Conservation (phyloP, 345 rosid species). For the Ceriops decandra region DNA sequence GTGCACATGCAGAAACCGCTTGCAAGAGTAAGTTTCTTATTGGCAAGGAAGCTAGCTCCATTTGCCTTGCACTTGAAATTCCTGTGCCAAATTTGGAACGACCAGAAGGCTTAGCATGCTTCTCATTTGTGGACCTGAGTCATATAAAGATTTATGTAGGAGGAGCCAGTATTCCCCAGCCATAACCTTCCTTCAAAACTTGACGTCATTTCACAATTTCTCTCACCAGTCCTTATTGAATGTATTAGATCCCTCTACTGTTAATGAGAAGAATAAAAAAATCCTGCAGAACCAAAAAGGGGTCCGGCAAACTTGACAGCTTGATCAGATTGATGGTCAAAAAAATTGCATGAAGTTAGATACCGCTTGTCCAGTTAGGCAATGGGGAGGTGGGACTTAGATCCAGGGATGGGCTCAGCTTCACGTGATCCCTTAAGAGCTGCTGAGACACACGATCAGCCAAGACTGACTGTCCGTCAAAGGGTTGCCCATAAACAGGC, state of each 20-base stretch:
- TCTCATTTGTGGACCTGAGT: not conserved
- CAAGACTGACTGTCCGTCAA: slow-evolving; percentile 50
- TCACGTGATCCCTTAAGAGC: slow-evolving; percentile 48
- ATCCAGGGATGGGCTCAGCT: slow-evolving; percentile 39
- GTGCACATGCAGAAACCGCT: slow-evolving; percentile 8
- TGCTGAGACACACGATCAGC: slow-evolving; percentile 55
- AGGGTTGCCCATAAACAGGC: slow-evolving; percentile 28
- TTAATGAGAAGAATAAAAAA: slow-evolving; percentile 17
- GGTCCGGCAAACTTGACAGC: slow-evolving; percentile 14
- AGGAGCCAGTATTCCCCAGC: not conserved
- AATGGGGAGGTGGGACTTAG: slow-evolving; percentile 42
- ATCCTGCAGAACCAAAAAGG: slow-evolving; percentile 17
- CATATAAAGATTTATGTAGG: not conserved
- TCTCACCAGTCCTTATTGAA: slow-evolving; percentile 10
- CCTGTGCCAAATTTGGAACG: not conserved
- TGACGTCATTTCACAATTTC: slow-evolving; percentile 21
- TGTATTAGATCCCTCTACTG: slow-evolving; percentile 20
- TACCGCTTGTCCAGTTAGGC: slow-evolving; percentile 30
- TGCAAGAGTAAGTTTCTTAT: not conserved
- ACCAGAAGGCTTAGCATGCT: not conserved
- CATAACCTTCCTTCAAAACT: not conserved
- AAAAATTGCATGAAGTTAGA: slow-evolving; percentile 17
- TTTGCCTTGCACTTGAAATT: not conserved
- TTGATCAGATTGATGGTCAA: slow-evolving; percentile 7
- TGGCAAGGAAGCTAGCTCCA: slow-evolving; percentile 7